Evolutionary conservation across 352 stramenopile genomes (phyloP).

Genomic region (Elongisporangium anandrum): DNA sequence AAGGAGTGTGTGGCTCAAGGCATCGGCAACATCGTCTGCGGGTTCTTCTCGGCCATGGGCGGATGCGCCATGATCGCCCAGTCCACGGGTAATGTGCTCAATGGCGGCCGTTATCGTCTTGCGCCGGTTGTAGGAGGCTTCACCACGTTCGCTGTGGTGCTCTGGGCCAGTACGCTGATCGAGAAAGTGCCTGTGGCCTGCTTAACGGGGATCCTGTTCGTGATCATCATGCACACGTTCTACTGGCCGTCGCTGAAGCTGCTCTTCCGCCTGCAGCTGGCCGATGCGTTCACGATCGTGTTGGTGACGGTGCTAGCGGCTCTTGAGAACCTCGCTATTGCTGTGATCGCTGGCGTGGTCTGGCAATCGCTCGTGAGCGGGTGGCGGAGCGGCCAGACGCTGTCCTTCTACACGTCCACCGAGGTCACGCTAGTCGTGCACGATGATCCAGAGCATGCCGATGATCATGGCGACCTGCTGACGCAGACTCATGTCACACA

Average conservation of each 20-base stretch:
- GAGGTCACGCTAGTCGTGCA: conserved; percentile 29
- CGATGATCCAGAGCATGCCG: conserved; percentile 21
- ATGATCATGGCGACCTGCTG: conserved; percentile 24
- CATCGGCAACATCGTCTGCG: conserved; percentile 89
- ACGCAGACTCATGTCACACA: conserved; percentile 10
- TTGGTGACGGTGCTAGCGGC: conserved; percentile 82
- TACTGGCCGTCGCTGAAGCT: conserved; percentile 87
- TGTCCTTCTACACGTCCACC: conserved; percentile 29
- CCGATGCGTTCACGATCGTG: conserved; percentile 75
- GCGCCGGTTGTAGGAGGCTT: conserved; percentile 66
- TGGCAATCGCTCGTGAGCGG: conserved; percentile 80
- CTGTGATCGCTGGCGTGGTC: conserved; percentile 80
- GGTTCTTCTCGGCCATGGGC: conserved; percentile 91
- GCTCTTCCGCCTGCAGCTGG: conserved; percentile 61
- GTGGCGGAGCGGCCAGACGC: conserved; percentile 63
- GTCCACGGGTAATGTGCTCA: conserved; percentile 88
- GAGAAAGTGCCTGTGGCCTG: conserved; percentile 82
- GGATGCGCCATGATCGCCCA: conserved; percentile 94
- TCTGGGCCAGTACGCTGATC: conserved; percentile 80
- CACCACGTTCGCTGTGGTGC: conserved; percentile 65
- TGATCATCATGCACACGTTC: conserved; percentile 89
- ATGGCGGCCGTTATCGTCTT: conserved; percentile 70
- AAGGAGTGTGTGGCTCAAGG: conserved; percentile 88
- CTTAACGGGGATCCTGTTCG: conserved; percentile 84
- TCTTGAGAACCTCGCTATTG: conserved; percentile 84